Evolutionary conservation across 148 eudicot genomes (phyloP), one percentile per base, ranked within the genome.

Genomic region (Drosera capensis): DNA sequence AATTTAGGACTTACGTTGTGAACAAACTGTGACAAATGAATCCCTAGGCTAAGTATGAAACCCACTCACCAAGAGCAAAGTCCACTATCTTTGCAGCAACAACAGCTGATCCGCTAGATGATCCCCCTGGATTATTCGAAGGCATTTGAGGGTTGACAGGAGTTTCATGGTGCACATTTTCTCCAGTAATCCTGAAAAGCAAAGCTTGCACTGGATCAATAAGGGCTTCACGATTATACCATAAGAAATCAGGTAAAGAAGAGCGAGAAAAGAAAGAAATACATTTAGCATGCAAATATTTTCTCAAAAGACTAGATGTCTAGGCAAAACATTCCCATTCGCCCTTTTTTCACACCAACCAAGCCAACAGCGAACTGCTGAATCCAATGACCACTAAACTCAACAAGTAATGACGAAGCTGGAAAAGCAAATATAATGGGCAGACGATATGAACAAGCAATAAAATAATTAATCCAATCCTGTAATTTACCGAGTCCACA

Each of bases 81-180:
- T 86, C 88, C 35, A 72, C 80, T 31, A 86, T 72, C 56, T 70
- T 40, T 37, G 94, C 79, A 60, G 79, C 94, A 38, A 88, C 87
- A 53, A 76, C 96, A 24, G 96, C 96, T 39, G 96, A 82, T 41
- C 96, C 96, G 68, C 96, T 79, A 42, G 88, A 73, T 11, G 94
- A 86, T 37, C 96, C 96, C 48, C 96, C 96, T 1, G 96, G 88
- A 49, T 76, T 51, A 61, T 68, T 66, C 53, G 71, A 65, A 38
- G 82, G 87, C 72, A 71, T 58, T 63, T 47, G 48, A 40, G 94
- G 85, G 62, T 86, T 86, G 36, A 51, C 65, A 40, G 94, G 96
- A 52, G 94, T 74, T 54, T 85, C 96, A 64, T 73, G 73, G 37
- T 77, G 73, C 34, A 56, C 60, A 65, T 82, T 86, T 60, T 64